Conservation (phyloP, 768 basidiomycete species). For the Gloeostereum incarnatum region DNA sequence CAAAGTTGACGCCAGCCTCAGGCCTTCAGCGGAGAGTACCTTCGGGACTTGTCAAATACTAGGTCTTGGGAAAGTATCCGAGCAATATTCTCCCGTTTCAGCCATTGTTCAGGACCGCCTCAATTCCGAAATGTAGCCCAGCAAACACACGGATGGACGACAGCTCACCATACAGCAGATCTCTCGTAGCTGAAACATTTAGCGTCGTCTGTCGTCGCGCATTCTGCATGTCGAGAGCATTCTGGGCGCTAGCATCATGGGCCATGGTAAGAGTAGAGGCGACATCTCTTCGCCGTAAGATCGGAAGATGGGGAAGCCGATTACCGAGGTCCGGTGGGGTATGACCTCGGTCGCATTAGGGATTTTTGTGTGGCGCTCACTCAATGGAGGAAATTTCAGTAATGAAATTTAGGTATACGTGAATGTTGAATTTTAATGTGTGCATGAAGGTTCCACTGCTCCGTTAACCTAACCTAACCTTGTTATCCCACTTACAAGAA, state of each 20-base stretch:
- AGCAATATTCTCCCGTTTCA: constrained; percentile 33
- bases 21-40: constrained; percentile 23
- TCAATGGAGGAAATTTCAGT: too few relatives aligned
- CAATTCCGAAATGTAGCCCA: not conserved
- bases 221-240: constrained; percentile 38
- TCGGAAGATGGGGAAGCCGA: too few relatives aligned
- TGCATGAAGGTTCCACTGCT: too few relatives aligned
- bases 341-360: too few relatives aligned
- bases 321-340: too few relatives aligned
- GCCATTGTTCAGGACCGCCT: constrained; percentile 46
- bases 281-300: too few relatives aligned
- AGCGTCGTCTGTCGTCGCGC: constrained; percentile 38
- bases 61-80: constrained; percentile 42
- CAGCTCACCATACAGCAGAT: constrained; percentile 42
- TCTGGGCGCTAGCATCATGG: constrained; percentile 35
- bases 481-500: too few relatives aligned
- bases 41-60: constrained; percentile 47
- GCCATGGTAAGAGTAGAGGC: constrained; percentile 9
- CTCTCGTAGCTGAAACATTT: constrained; percentile 28
- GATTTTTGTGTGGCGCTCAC: too few relatives aligned
- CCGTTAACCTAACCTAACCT: too few relatives aligned
- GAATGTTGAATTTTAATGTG: too few relatives aligned
- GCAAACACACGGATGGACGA: not conserved
- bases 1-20: not conserved
- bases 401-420: too few relatives aligned